phyloP scores from a whole-genome alignment of 306 rosid species.

The Vicia faba region DNA sequence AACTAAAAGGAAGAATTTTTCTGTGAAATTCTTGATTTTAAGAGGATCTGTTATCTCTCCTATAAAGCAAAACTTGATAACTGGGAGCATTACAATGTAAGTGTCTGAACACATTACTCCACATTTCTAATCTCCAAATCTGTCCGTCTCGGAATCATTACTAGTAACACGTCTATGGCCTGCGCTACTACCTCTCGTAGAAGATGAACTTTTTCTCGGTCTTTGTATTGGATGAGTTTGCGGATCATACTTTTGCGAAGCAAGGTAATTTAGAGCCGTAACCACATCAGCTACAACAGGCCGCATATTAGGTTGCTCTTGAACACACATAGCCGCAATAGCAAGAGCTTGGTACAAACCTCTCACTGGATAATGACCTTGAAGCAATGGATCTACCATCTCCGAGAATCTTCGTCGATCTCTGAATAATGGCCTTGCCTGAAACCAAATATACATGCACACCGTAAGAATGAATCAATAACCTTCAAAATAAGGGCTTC shows the following conservation, averaged over 20 bases:
- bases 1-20: conserved; percentile 22
- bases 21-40: conserved; percentile 5
- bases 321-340: conserved; percentile 96
- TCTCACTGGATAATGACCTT: conserved; percentile 76
- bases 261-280: conserved; percentile 79
- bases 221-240: conserved; percentile 25
- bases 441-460: conserved; percentile 27
- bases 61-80: conserved; percentile 69
- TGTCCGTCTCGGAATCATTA: conserved; percentile 38
- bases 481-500: conserved; percentile 1
- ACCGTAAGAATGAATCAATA: conserved; percentile 7
- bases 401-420: conserved; percentile 73
- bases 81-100: conserved; percentile 53
- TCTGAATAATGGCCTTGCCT: conserved; percentile 84
- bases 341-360: conserved; percentile 95
- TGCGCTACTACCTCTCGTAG: conserved; percentile 36
- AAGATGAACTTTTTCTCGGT: conserved; percentile 42
- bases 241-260: conserved; percentile 70
- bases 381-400: conserved; percentile 85
- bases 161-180: conserved; percentile 17
- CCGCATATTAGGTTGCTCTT: conserved; percentile 88
- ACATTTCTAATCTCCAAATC: conserved; percentile 30
- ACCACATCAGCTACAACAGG: conserved; percentile 79
- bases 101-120: conserved; percentile 25
- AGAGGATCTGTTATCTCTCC: conserved; percentile 58